phyloP scores from a whole-genome alignment of 495 filamentous ascomycete genomes.

The Aspergillus haitiensis region DNA sequence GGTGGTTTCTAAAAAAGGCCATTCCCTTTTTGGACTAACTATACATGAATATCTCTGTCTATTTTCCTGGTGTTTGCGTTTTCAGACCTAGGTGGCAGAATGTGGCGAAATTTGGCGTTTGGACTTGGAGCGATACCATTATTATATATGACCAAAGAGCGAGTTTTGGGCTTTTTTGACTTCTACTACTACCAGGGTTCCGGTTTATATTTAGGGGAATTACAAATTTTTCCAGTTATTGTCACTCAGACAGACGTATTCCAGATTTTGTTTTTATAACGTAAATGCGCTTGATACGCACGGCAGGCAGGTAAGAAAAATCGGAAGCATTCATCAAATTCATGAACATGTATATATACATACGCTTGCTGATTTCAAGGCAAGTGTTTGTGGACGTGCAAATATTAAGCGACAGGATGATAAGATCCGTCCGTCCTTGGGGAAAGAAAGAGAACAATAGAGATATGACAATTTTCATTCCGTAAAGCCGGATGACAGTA shows the following conservation, averaged over 20 bases:
- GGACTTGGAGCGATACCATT: conserved; percentile 70
- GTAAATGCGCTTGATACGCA: too few species aligned
- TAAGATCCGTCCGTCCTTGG: too few species aligned
- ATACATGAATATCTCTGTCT: conserved; percentile 66
- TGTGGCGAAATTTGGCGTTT: conserved; percentile 70
- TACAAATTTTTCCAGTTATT: too few species aligned
- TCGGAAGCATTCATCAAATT: not conserved
- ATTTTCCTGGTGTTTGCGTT: conserved; percentile 73
- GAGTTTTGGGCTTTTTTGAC: too few species aligned
- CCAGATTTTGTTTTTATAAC: too few species aligned
- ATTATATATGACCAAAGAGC: conserved; percentile 55
- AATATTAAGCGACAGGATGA: not conserved
- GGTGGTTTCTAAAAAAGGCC: conserved; percentile 58
- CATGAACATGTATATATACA: not conserved
- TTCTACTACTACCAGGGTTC: too few species aligned
- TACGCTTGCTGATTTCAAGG: not conserved
- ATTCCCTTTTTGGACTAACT: conserved; percentile 77
- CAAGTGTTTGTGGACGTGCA: conserved; percentile 1
- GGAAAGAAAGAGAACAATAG: not conserved
- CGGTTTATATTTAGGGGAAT: too few species aligned
- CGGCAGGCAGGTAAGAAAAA: not conserved
- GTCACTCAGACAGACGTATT: too few species aligned
- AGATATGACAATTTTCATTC: not conserved
- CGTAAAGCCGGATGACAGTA: not conserved
- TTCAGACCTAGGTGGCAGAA: conserved; percentile 70